A percentile compares a stretch with the other conserved stretches of the same genome.
phyloP scores from a whole-genome alignment of 192 early-diverging fungal species.

The Gamsiella multidivaricata region DNA sequence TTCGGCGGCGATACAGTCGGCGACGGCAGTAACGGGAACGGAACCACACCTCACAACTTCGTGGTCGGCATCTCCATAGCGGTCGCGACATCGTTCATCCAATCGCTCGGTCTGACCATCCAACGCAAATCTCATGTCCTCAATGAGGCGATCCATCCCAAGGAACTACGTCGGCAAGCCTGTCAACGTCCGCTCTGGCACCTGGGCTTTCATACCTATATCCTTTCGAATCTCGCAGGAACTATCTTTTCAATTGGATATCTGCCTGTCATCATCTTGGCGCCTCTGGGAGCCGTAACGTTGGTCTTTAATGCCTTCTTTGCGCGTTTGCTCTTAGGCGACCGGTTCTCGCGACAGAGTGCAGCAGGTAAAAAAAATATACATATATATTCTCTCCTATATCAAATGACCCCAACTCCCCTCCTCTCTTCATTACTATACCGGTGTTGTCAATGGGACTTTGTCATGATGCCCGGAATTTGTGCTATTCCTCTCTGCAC shows the following conservation, averaged over 20 bases:
- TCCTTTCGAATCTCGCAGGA: constrained; percentile 76
- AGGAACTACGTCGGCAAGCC: constrained; percentile 60
- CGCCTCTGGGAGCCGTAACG: constrained; percentile 78
- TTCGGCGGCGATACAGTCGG: constrained; percentile 4
- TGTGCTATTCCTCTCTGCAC: too few relatives aligned
- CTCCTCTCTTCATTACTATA: too few relatives aligned
- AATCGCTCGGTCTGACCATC: constrained; percentile 79
- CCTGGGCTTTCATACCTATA: constrained; percentile 70
- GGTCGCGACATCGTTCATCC: constrained; percentile 74
- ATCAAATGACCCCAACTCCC: too few relatives aligned
- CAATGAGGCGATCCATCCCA: constrained; percentile 63
- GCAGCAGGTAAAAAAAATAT: constrained; percentile 56
- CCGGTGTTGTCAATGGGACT: background rate
- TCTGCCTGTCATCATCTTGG: constrained; percentile 80
- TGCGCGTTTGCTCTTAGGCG: constrained; percentile 70
- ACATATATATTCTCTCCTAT: background rate
- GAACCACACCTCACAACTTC: constrained; percentile 24
- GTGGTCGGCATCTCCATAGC: constrained; percentile 68
- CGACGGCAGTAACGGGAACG: background rate
- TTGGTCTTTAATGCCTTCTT: constrained; percentile 83
- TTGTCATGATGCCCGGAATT: too few relatives aligned
- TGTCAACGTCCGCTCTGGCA: constrained; percentile 74
- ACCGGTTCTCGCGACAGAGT: constrained; percentile 71
- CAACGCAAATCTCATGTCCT: constrained; percentile 80
- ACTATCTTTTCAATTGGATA: constrained; percentile 79